Evolutionary conservation across 257 asterid genomes (phyloP).

Genomic region (Echites panduratus): DNA sequence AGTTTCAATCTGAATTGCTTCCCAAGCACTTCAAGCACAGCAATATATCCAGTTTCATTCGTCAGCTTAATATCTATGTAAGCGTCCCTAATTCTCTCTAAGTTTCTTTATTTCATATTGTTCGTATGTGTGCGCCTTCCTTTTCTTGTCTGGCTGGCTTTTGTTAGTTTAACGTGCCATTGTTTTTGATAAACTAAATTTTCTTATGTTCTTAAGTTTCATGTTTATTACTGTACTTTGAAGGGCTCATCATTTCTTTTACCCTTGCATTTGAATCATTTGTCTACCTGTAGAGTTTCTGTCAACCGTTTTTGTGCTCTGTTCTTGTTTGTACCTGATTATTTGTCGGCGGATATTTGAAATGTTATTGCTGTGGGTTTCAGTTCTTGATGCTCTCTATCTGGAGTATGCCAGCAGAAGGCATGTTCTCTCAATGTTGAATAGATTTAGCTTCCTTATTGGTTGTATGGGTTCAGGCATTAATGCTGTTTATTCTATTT

Average conservation of each 20-base stretch:
- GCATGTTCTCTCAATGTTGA: not conserved
- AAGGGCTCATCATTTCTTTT: not conserved
- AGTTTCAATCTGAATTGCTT: conserved; percentile 57
- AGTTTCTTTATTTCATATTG: not conserved
- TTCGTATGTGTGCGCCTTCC: not conserved
- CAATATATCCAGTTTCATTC: conserved; percentile 85
- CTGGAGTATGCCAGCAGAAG: not conserved
- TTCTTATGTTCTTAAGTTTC: not conserved
- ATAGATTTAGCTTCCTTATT: not conserved
- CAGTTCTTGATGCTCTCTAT: not conserved
- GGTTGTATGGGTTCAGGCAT: not conserved
- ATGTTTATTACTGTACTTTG: not conserved
- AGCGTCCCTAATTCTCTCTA: conserved; percentile 19
- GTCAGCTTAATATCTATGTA: conserved; percentile 92
- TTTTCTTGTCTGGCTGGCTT: not conserved
- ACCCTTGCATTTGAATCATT: not conserved
- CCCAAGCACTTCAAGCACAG: conserved; percentile 91
- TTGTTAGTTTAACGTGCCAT: not conserved
- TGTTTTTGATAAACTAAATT: not conserved
- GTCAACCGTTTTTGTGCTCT: not conserved
- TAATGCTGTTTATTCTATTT: not conserved
- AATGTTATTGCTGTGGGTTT: not conserved
- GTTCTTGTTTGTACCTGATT: not conserved
- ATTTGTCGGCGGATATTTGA: not conserved
- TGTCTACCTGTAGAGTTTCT: not conserved